Percentiles rank a stretch among this genome's conserved stretches.
These are phyloP conservation scores for Apiotrichum siamense DNA, from an alignment of 1,284 basidiomycete genomes.

Conservation along the genomic window DNA sequence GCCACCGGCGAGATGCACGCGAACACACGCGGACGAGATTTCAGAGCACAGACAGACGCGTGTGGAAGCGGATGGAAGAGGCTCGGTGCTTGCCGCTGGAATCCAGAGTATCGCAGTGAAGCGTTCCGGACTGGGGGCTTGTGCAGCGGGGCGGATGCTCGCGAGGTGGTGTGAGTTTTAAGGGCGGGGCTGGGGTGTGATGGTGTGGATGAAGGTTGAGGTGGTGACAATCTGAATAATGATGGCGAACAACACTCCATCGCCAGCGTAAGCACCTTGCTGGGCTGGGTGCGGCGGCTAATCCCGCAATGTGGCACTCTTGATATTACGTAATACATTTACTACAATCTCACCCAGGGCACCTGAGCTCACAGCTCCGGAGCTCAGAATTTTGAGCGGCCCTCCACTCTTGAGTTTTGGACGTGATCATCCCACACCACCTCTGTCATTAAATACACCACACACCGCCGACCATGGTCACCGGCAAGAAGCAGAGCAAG, in stretches of 20 bases:
- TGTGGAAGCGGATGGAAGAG: too few relatives aligned
- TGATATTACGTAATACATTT: neutral
- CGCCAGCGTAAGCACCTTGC: too few relatives aligned
- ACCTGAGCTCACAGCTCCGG: too few relatives aligned
- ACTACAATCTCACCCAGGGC: neutral
- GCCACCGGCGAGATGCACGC: too few relatives aligned
- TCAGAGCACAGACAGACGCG: too few relatives aligned
- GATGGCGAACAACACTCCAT: too few relatives aligned
- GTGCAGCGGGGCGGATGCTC: neutral
- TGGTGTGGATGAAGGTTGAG: neutral
- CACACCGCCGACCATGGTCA: conserved; percentile 26
- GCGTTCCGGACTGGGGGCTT: too few relatives aligned
- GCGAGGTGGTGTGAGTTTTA: neutral
- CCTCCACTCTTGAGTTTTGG: conserved; percentile 18
- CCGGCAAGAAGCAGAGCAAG: conserved; percentile 29
- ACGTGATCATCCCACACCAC: neutral
- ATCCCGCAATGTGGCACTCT: neutral
- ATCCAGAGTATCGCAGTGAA: too few relatives aligned
- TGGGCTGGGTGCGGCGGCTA: neutral
- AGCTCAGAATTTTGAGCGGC: neutral
- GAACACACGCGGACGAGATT: too few relatives aligned
- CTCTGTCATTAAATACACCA: neutral
- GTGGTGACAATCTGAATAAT: neutral
- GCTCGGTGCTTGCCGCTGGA: too few relatives aligned
- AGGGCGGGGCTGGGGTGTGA: neutral